Conservation (phyloP, 164 flowering plant species). For the Malania oleifera region DNA sequence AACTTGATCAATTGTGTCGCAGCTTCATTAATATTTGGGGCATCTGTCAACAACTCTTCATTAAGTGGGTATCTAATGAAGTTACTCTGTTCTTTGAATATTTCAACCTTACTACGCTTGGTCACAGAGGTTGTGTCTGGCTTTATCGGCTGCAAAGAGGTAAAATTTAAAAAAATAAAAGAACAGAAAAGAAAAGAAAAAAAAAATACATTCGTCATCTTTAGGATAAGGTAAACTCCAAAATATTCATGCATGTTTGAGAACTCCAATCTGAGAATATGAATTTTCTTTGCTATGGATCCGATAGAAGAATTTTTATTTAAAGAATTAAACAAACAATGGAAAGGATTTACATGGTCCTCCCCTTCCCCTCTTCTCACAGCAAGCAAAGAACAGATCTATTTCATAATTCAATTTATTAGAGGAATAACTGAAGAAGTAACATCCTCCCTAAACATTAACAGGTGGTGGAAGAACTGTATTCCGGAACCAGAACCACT, state of each 20-base stretch:
- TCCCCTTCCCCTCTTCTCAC: too few species aligned
- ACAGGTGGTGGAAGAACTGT: too few species aligned
- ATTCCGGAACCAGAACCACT: too few species aligned
- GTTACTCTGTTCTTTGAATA: slow-evolving; percentile 89
- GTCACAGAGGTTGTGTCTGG: slow-evolving; percentile 46
- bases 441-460: too few species aligned
- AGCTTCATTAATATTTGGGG: slow-evolving; percentile 80
- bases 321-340: neutral
- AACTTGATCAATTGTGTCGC: slow-evolving; percentile 94
- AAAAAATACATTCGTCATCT: too few species aligned
- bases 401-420: neutral
- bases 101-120: slow-evolving; percentile 96
- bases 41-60: slow-evolving; percentile 83
- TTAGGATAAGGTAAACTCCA: too few species aligned
- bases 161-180: neutral
- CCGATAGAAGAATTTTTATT: neutral
- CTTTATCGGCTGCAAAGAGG: slow-evolving; percentile 69
- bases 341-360: neutral
- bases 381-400: neutral
- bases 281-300: neutral
- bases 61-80: slow-evolving; percentile 90
- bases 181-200: too few species aligned
- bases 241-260: too few species aligned
- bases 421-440: too few species aligned
- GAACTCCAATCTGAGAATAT: neutral